A percentile compares a stretch with the other conserved stretches of the same genome.
These are phyloP conservation scores for Mortierella sp. DNA, from an alignment of 371 early-diverging fungal genomes.

Conservation along the genomic window DNA sequence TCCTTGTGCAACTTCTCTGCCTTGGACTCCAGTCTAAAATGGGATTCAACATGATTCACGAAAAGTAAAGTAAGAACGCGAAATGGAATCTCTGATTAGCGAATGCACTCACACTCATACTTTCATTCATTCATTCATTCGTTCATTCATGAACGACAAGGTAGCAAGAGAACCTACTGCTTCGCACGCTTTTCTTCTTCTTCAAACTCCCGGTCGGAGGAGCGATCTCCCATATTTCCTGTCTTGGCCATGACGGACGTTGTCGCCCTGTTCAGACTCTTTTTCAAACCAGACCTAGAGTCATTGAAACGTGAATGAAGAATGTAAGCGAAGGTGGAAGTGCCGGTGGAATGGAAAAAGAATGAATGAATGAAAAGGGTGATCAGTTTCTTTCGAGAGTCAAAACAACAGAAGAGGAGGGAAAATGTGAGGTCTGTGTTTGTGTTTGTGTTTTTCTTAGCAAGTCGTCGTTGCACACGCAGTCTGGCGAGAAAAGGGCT, in stretches of 20 bases:
- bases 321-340: too few species aligned
- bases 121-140: not conserved
- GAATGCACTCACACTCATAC: conserved; percentile 1
- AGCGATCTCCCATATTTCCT: conserved; percentile 19
- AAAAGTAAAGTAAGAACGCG: not conserved
- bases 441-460: not conserved
- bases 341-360: not conserved
- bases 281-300: conserved; percentile 86
- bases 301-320: not conserved
- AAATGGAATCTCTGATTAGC: conserved; percentile 20
- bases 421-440: not conserved
- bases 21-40: conserved; percentile 84
- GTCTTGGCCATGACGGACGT: conserved; percentile 69
- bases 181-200: conserved; percentile 89
- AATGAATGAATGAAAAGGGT: not conserved
- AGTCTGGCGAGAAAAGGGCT: not conserved
- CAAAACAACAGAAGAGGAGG: not conserved
- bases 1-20: conserved; percentile 89
- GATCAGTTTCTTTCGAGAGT: not conserved
- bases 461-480: not conserved
- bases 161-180: conserved; percentile 62
- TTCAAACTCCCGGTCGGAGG: conserved; percentile 84
- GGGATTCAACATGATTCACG: not conserved
- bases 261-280: conserved; percentile 87
- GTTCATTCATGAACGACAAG: not conserved